phyloP scores from a whole-genome alignment of 2,329 filamentous ascomycete genomes.

The Xylaria sp. region DNA sequence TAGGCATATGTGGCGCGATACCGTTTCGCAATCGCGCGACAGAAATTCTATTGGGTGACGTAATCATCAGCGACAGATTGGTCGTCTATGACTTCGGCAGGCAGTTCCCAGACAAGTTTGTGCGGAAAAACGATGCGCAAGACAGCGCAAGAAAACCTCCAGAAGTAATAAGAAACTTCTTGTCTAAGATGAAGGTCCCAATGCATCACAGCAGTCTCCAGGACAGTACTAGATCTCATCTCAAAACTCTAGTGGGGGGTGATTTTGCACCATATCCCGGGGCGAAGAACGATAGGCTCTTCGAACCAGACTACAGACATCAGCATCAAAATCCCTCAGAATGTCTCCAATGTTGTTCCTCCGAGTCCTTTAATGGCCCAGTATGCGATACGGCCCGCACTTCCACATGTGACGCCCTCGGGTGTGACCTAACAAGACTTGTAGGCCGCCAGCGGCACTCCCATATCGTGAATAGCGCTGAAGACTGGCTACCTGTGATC shows the following conservation, averaged over 20 bases:
- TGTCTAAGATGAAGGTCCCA: constrained; percentile 6
- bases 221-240: constrained; percentile 2
- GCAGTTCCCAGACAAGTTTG: constrained; percentile 8
- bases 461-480: not conserved
- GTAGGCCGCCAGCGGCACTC: constrained; percentile 1
- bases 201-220: not conserved
- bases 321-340: not conserved
- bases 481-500: constrained; percentile 31
- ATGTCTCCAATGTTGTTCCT: constrained; percentile 4
- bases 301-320: constrained; percentile 6
- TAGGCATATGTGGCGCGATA: constrained; percentile 11
- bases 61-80: constrained; percentile 10
- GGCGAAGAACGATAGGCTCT: not conserved
- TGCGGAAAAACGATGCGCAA: not conserved
- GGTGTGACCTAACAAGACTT: not conserved
- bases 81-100: constrained; percentile 14
- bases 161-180: not conserved
- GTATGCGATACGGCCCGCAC: constrained; percentile 8
- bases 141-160: constrained; percentile 5
- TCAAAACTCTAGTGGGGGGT: not conserved
- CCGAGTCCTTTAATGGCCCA: not conserved
- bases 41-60: constrained; percentile 10
- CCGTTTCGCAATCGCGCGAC: not conserved
- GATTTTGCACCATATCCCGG: constrained; percentile 2
- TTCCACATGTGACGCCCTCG: constrained; percentile 5